Percentiles rank a stretch among this genome's conserved stretches.
Conservation (phyloP, 306 rosid species). For the Bauhinia variegata region DNA sequence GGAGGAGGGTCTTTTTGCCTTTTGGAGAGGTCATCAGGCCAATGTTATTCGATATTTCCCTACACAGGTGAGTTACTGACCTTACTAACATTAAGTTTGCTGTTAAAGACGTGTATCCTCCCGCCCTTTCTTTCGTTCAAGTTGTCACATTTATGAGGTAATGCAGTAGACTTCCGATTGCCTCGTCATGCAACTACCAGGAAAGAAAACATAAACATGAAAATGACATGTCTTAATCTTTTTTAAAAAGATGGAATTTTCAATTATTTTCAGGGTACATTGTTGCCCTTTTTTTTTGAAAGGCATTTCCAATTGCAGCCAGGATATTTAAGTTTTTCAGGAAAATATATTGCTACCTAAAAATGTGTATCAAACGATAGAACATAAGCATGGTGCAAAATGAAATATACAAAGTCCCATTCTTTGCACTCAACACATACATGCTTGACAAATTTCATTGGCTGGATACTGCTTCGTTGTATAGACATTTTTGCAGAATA, state of each 20-base stretch:
- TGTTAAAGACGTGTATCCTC: neutral
- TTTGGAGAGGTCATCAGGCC: conserved; percentile 96
- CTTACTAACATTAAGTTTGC: conserved; percentile 7
- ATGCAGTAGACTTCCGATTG: no score
- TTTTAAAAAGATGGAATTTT: neutral
- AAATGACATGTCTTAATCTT: neutral
- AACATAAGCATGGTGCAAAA: neutral
- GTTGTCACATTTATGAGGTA: conserved; percentile 3
- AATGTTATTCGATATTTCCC: conserved; percentile 88
- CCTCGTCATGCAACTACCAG: no score
- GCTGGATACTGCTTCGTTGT: neutral
- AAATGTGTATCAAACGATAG: neutral
- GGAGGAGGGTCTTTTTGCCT: conserved; percentile 84
- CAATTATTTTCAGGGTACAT: neutral
- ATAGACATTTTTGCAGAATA: neutral
- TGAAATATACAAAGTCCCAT: neutral
- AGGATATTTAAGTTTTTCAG: neutral
- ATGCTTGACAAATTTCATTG: conserved; percentile 16
- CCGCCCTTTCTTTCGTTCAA: neutral
- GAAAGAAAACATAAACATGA: conserved; percentile 12
- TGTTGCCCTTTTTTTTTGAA: no score
- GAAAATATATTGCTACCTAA: conserved; percentile 5
- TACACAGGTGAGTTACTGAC: conserved; percentile 69
- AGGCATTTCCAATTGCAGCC: no score
- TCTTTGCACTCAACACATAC: conserved; percentile 9